Base-by-base conservation (phyloP, 2,329 filamentous ascomycete genomes). In the Calonectria crousiana region DNA sequence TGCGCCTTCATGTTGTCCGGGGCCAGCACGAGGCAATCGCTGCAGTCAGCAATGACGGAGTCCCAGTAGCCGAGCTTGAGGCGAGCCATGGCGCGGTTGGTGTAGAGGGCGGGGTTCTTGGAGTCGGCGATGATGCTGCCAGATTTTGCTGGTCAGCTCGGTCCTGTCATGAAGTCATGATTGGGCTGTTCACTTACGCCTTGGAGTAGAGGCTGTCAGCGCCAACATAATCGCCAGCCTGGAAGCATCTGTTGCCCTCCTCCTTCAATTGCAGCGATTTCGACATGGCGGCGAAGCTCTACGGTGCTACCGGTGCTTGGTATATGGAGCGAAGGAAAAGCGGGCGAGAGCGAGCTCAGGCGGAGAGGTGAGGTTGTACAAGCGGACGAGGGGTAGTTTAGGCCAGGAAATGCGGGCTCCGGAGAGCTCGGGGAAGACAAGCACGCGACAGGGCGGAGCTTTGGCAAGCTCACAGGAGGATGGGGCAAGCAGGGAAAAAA, bases 21-120 rank as follows among this genome's bases (percentile, higher is more conserved):
- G 34, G 91, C 87, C 8, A 97, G 88, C 73, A 92, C 89, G 65
- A 98, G 92, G 76, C 94, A 95, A 67, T 91, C 88, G 68, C 93
- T 85, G 82, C 95, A 96, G 84, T 98, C 96, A 74, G 91, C 87
- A 76, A 97, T 93, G 64, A 93, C 95, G 13, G 89, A 92, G 36
- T 94, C 90, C 91, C 93, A 97, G 79, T 92, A 88, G 74, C 89
- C 86, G 28, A 98, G 90, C 85, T 94, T 94, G 73, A 97, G 88
- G 51, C 95, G 92, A 4, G 94, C 92, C 86, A 98, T 94, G 67
- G 95, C 95, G 69, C 96, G 94, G 86, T 98, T 98, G 49, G 95
- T 96, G 86, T 95, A 98, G 66, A 98, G 90, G 36, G 93, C 88
- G 1, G 94, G 91, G 82, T 98, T 97, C 70, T 88, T 90, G 5